Percentiles rank a stretch among this genome's conserved stretches.
Conservation (phyloP, 192 early-diverging fungal species). For the Gaertneriomyces sp. region DNA sequence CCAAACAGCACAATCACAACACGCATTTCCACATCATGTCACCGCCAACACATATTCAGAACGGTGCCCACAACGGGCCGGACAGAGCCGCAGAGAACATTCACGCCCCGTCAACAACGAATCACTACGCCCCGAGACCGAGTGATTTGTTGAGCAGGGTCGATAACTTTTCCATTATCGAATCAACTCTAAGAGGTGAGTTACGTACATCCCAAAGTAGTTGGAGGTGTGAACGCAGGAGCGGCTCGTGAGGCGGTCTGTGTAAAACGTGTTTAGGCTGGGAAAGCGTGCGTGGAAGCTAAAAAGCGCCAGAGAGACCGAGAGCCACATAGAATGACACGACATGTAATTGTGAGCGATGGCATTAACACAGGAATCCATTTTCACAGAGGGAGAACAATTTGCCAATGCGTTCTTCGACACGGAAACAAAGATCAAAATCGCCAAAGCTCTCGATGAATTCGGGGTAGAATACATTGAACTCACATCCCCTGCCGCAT, state of each 20-base stretch:
- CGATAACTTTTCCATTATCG: constrained; percentile 92
- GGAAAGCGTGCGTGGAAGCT: background rate
- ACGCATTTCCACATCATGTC: too few relatives aligned
- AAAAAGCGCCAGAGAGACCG: background rate
- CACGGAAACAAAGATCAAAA: constrained; percentile 95
- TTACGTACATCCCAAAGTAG: background rate
- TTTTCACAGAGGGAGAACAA: constrained; percentile 87
- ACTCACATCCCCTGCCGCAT: constrained; percentile 93
- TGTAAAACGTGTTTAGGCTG: constrained; percentile 1
- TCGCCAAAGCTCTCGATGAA: constrained; percentile 96
- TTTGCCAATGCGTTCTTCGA: constrained; percentile 99
- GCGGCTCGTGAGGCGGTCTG: too few relatives aligned
- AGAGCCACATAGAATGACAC: background rate
- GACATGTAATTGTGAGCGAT: too few relatives aligned
- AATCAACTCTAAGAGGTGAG: constrained; percentile 87
- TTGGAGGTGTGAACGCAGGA: too few relatives aligned
- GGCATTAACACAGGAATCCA: background rate
- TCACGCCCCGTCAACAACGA: background rate
- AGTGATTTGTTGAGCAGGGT: constrained; percentile 68
- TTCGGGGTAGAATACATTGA: constrained; percentile 99
- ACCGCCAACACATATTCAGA: too few relatives aligned
- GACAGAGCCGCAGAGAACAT: constrained; percentile 1
- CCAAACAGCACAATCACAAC: too few relatives aligned
- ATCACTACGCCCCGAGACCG: constrained; percentile 28
- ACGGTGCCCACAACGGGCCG: too few relatives aligned